Conservation (phyloP, 345 rosid genomes). For the Sonneratia alba region DNA sequence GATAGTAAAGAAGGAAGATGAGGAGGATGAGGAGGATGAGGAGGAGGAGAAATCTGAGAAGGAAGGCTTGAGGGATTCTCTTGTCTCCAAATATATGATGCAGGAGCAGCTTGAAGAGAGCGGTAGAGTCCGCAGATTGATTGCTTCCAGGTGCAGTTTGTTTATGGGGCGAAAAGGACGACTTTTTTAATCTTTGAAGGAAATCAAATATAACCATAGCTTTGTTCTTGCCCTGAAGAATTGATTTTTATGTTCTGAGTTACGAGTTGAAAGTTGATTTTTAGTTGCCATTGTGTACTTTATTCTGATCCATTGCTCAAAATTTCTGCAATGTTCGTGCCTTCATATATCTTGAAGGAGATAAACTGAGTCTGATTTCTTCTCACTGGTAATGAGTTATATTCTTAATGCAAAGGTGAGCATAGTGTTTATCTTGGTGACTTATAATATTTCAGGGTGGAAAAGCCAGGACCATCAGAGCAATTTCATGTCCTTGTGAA, state of each 20-base stretch:
- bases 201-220: not conserved
- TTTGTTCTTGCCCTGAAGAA: not conserved
- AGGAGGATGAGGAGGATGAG: conserved; percentile 35
- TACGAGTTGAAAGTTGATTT: not conserved
- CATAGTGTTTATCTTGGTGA: not conserved
- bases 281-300: not conserved
- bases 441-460: conserved; percentile 34
- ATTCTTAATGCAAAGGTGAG: not conserved
- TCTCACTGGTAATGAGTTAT: not conserved
- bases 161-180: not conserved
- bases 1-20: conserved; percentile 30
- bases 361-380: not conserved
- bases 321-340: not conserved
- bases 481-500: conserved; percentile 46
- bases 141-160: conserved; percentile 67
- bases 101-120: conserved; percentile 85
- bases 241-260: not conserved
- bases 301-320: no score
- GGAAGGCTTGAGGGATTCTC: conserved; percentile 53
- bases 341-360: not conserved
- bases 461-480: conserved; percentile 43
- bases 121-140: conserved; percentile 58
- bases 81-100: conserved; percentile 53
- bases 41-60: conserved; percentile 37
- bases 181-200: no score